Percentiles rank a stretch among this genome's conserved stretches.
Evolutionary conservation across 2,329 filamentous ascomycete genomes (phyloP).

Genomic region (Metarhizium brunneum): DNA sequence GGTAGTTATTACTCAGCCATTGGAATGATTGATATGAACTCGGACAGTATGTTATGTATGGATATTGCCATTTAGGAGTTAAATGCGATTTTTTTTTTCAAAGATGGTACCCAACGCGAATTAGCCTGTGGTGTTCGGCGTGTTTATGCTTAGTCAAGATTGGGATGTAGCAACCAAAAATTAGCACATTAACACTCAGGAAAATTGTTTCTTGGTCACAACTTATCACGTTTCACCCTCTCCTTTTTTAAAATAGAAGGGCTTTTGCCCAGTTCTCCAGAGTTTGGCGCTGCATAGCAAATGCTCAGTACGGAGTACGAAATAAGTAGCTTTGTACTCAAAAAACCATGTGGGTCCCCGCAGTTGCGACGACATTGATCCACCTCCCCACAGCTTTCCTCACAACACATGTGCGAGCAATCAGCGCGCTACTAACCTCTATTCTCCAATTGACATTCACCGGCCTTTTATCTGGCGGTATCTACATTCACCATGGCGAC

Average conservation of each 20-base stretch:
- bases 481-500: slow-evolving; percentile 22
- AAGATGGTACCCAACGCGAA: slow-evolving; percentile 4
- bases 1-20: not conserved
- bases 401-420: not conserved
- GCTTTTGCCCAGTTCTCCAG: too few relatives aligned
- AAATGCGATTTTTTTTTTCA: not conserved
- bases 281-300: too few relatives aligned
- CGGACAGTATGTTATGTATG: too few relatives aligned
- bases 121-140: not conserved
- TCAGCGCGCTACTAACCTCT: not conserved
- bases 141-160: not conserved
- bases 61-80: not conserved
- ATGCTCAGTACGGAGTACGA: too few relatives aligned
- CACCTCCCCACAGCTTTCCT: not conserved
- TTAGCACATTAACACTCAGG: not conserved
- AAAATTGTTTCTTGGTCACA: too few relatives aligned
- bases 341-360: not conserved
- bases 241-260: too few relatives aligned
- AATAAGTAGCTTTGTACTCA: too few relatives aligned
- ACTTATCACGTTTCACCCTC: too few relatives aligned
- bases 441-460: not conserved
- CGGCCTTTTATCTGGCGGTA: not conserved
- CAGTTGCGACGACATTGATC: not conserved
- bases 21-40: too few relatives aligned
- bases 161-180: not conserved